Evolutionary conservation across 176 grass and related monocot genomes (phyloP).

Genomic region (Lolium multiflorum): DNA sequence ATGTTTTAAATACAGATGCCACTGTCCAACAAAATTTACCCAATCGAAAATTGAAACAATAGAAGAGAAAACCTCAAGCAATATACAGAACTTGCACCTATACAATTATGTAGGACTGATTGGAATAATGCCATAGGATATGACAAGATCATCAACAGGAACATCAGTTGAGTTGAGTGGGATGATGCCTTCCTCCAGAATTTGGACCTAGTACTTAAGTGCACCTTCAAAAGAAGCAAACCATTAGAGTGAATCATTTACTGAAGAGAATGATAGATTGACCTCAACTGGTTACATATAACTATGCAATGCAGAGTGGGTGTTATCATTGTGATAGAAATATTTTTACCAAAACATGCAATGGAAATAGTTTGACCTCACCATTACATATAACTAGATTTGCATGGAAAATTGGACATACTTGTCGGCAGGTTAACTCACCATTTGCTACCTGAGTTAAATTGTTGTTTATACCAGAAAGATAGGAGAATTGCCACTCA

Average conservation of each 20-base stretch:
- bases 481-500: neutral
- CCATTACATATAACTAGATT: neutral
- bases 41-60: neutral
- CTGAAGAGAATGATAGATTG: too few relatives aligned
- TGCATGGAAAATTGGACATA: neutral
- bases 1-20: neutral
- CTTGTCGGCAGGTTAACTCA: neutral
- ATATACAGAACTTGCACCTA: slow-evolving; percentile 36
- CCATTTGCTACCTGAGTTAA: neutral
- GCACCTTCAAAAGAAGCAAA: slow-evolving; percentile 59
- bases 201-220: slow-evolving; percentile 87
- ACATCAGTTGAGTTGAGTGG: slow-evolving; percentile 71
- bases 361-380: neutral
- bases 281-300: neutral
- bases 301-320: neutral
- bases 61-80: too few relatives aligned
- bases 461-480: too few relatives aligned
- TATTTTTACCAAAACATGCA: neutral
- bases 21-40: neutral
- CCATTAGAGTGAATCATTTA: too few relatives aligned
- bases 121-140: slow-evolving; percentile 66
- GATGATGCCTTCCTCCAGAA: slow-evolving; percentile 70
- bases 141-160: slow-evolving; percentile 76
- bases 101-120: slow-evolving; percentile 65
- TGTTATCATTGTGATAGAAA: neutral